phyloP scores from a whole-genome alignment of 2,329 filamentous ascomycete genomes.

The Neurospora sp. region DNA sequence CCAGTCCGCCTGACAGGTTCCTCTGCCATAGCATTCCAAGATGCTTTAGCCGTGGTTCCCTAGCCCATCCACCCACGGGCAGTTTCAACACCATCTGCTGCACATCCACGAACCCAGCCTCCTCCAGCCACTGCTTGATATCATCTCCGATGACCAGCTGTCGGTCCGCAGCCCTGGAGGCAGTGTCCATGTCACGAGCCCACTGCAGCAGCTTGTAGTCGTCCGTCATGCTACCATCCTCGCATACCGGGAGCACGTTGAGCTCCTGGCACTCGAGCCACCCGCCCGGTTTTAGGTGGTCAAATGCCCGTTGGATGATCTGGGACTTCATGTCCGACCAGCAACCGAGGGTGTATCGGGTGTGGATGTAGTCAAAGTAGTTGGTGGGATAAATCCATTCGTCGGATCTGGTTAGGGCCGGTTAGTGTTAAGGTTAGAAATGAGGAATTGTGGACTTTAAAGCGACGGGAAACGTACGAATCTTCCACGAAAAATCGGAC shows the following conservation, averaged over 20 bases:
- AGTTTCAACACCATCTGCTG: conserved; percentile 21
- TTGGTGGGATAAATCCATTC: background rate
- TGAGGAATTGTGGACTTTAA: background rate
- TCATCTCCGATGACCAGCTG: conserved; percentile 11
- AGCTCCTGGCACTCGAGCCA: conserved; percentile 47
- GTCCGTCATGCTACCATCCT: conserved; percentile 18
- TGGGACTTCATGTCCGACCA: conserved; percentile 39
- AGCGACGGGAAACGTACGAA: conserved; percentile 23
- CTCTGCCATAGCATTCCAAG: conserved; percentile 23
- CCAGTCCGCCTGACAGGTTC: conserved; percentile 21
- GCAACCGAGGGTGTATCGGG: conserved; percentile 38
- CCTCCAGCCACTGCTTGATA: conserved; percentile 18
- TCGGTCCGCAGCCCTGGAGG: conserved; percentile 11
- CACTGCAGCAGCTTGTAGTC: conserved; percentile 13
- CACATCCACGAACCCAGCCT: conserved; percentile 24
- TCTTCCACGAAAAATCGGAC: conserved; percentile 69
- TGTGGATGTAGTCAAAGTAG: conserved; percentile 45
- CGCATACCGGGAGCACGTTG: conserved; percentile 18
- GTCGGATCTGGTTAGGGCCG: background rate
- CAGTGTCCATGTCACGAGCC: conserved; percentile 14
- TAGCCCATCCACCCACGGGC: conserved; percentile 26
- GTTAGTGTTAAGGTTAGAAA: conserved; percentile 42
- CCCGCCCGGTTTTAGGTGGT: conserved; percentile 39
- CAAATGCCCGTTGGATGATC: conserved; percentile 42
- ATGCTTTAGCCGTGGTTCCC: conserved; percentile 19